Evolutionary conservation across 768 basidiomycete species (phyloP), one percentile per base, ranked within the genome.

Genomic region (Boletus pseudo-olivaceus): DNA sequence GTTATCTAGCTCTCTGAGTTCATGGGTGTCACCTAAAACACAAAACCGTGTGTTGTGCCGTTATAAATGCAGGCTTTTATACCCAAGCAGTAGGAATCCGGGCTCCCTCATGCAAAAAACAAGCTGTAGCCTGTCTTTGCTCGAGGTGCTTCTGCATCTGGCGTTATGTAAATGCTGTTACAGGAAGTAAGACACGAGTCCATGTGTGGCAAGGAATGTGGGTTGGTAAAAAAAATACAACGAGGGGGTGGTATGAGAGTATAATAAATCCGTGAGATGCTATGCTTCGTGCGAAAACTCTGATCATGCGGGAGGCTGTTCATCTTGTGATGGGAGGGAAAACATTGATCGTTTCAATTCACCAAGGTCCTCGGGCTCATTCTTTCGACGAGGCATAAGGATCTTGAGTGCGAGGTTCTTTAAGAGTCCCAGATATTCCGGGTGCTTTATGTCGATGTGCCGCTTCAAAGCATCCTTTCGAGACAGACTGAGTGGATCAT

Each of bases 381-480:
- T 15, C 19, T 8, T 12, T 26, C 29, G 5, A n/a, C 35, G 17
- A 14, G 35, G 51, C 2, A 5, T 7, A 14, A 52, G 51, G 3
- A 51, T 23, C 7, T 23, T 38, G 7, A 51, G 49, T 11, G 10
- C 4, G 8, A 30, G 3, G 19, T 11, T 51, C 51, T 17, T 37
- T 8, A 38, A 8, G 5, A 49, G 48, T 8, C 7, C 0, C 8
- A 3, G 5, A 6, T 15, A 17, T 8, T 29, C 1, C 0, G 34
- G 9, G 6, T 53, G 51, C 9, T 49, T 41, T 4, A 2, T 9
- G 0, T 23, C 7, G 0, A 52, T 9, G 5, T 57, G 56, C 7
- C 55, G 41, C 17, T 57, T 57, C 4, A 57, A 17, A 0, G 34
- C 32, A 3, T 57, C 56, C 27, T 32, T 57, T 15, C 47, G 39